Percentiles rank a stretch among this genome's conserved stretches.
Conservation (phyloP, 768 basidiomycete genomes). For the Boletus pseudopeckii region DNA sequence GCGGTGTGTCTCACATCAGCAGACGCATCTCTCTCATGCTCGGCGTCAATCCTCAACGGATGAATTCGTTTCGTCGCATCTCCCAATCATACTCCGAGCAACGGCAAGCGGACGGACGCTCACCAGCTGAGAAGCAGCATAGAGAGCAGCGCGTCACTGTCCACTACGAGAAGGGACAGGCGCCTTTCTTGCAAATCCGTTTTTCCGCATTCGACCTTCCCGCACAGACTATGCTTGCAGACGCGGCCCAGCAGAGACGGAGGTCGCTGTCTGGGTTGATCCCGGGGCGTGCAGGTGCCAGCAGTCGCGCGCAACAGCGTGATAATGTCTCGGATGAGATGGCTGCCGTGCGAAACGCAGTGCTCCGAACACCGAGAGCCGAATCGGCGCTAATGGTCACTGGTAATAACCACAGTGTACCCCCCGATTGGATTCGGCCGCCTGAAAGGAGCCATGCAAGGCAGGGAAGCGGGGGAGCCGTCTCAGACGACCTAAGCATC, state of each 20-base stretch:
- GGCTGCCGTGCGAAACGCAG: background rate
- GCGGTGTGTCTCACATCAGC: slow-evolving; percentile 15
- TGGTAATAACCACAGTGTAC: background rate
- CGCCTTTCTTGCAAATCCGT: slow-evolving; percentile 53
- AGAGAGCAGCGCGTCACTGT: slow-evolving; percentile 49
- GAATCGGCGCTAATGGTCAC: slow-evolving; percentile 9
- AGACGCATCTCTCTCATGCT: slow-evolving; percentile 40
- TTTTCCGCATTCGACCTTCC: slow-evolving; percentile 51
- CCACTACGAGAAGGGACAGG: slow-evolving; percentile 38
- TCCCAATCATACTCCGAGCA: slow-evolving; percentile 37
- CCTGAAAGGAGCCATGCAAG: slow-evolving; percentile 7
- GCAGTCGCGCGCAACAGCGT: background rate
- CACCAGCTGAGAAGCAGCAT: slow-evolving; percentile 2
- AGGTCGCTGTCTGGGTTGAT: slow-evolving; percentile 12
- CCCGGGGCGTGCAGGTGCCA: background rate
- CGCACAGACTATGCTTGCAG: slow-evolving; percentile 13
- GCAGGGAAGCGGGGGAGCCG: slow-evolving; percentile 26
- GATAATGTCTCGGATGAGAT: slow-evolving; percentile 11
- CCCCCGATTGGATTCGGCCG: slow-evolving; percentile 11
- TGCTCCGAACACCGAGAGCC: slow-evolving; percentile 8
- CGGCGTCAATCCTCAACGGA: slow-evolving; percentile 50
- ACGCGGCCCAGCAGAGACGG: slow-evolving; percentile 13
- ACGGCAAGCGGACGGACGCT: slow-evolving; percentile 2
- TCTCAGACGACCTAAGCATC: slow-evolving; percentile 42
- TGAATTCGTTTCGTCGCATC: slow-evolving; percentile 54